Percentiles rank a stretch among this genome's conserved stretches.
Conservation (phyloP, 177 flowering plant species). For the Vitis hybrid region DNA sequence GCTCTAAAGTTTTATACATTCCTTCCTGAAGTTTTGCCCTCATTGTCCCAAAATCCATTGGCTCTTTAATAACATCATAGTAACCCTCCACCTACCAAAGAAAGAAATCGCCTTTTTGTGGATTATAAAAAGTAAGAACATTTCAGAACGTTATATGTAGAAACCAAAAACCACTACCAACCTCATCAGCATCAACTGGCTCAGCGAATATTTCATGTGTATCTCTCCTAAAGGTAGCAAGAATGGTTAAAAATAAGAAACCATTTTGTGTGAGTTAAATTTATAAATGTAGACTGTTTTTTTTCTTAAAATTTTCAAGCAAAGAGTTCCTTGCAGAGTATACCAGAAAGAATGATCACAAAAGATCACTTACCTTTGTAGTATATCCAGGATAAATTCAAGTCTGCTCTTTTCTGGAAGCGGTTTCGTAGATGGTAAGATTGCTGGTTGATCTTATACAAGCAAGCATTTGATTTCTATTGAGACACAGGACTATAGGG, state of each 20-base stretch:
- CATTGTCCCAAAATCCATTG: slow-evolving; percentile 66
- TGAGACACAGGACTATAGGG: not conserved
- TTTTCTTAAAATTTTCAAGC: not conserved
- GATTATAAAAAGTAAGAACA: not conserved
- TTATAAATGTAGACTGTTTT: not conserved
- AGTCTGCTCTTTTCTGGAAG: slow-evolving; percentile 37
- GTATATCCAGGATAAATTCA: slow-evolving; percentile 38
- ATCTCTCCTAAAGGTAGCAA: slow-evolving; percentile 38
- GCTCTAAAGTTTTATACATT: slow-evolving; percentile 39
- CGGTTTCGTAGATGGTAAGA: not conserved
- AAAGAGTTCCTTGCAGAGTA: not conserved
- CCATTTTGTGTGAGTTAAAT: not conserved
- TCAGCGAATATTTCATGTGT: slow-evolving; percentile 42
- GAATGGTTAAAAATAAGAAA: not conserved
- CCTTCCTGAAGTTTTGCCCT: slow-evolving; percentile 57
- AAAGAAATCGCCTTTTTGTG: not conserved
- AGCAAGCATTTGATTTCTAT: too few species aligned
- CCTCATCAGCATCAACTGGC: slow-evolving; percentile 61
- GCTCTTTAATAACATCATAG: slow-evolving; percentile 50
- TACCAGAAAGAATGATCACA: not conserved
- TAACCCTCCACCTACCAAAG: slow-evolving; percentile 44
- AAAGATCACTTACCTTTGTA: slow-evolving; percentile 35
- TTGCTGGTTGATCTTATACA: slow-evolving; percentile 13
- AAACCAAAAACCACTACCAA: slow-evolving; percentile 10
- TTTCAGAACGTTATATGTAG: not conserved